A percentile compares a stretch with the other conserved stretches of the same genome.
phyloP scores from a whole-genome alignment of 2,329 filamentous ascomycete genomes.

The Dactylella cylindrospora region DNA sequence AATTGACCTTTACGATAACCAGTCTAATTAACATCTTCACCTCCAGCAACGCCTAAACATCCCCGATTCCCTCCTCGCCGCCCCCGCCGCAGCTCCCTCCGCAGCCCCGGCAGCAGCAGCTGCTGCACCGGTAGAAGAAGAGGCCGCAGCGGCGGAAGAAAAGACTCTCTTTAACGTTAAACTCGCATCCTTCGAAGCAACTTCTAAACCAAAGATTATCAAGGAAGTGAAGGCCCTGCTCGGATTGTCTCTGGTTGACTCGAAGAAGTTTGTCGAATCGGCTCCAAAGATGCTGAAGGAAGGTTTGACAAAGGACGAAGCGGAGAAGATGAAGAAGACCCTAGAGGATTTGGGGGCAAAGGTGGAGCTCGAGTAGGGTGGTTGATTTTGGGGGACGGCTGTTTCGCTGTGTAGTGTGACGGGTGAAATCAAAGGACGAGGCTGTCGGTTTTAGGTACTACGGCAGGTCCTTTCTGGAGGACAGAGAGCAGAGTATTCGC shows the following conservation, averaged over 20 bases:
- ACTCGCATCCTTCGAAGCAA: constrained; percentile 83
- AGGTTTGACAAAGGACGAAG: constrained; percentile 96
- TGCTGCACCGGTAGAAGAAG: constrained; percentile 77
- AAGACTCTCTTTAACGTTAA: constrained; percentile 98
- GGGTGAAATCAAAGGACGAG: too few relatives aligned
- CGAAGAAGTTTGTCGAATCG: constrained; percentile 99
- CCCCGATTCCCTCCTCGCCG: constrained; percentile 92
- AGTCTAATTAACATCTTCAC: neutral
- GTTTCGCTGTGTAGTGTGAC: too few relatives aligned
- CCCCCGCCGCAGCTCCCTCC: constrained; percentile 72
- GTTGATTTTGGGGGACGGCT: constrained; percentile 2
- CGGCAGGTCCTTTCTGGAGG: too few relatives aligned
- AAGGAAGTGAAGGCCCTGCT: constrained; percentile 99
- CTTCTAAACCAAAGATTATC: constrained; percentile 96
- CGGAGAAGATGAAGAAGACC: constrained; percentile 94
- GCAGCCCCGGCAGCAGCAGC: constrained; percentile 63
- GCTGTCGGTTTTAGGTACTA: too few relatives aligned
- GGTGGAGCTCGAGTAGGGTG: constrained; percentile 78
- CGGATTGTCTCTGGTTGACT: constrained; percentile 93
- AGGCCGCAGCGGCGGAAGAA: constrained; percentile 81
- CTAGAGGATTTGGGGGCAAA: constrained; percentile 91
- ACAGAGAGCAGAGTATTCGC: too few relatives aligned
- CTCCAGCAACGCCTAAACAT: constrained; percentile 87
- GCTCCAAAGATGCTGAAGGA: constrained; percentile 99
- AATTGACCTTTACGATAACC: neutral